Evolutionary conservation across 768 basidiomycete species (phyloP), one percentile per base, ranked within the genome.

Genomic region (Naganishia friedmannii): DNA sequence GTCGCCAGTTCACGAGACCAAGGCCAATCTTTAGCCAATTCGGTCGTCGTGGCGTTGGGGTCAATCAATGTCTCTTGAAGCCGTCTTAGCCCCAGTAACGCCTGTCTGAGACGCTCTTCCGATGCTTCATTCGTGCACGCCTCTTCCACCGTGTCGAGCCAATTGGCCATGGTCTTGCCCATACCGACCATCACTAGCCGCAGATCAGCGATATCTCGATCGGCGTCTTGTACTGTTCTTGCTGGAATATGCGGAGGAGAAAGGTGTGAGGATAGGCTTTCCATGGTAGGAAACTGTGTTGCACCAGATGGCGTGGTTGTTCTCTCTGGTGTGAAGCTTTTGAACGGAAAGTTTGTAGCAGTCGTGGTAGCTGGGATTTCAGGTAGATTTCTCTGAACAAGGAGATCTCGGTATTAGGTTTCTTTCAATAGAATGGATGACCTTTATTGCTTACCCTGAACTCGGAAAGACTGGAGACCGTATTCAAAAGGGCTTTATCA

Each of bases 311-410:
- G 67, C 9, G 48, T 63, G 7, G 26, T 12, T 9, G 32, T 15
- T 10, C 39, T 9, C 19, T 69, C 68, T 21, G 70, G 53, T 0
- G 67, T 68, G 46, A 65, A 72, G 19, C 57, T 72, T 13, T 67
- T 45, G 46, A 72, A 80, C 3, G 78, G 74, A 48, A 79, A 84
- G 1, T 87, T 85, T 6, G 89, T 82, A 26, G 87, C 87, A 42
- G 86, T 85, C 15, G 93, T 83, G 15, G 88, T 87, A 10, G 86
- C 85, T 13, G 89, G 84, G n/a, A 93, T 76, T 73, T 95, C 93
- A 1, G 93, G 92, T 15, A 95, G 86, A 78, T 92, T 94, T 67
- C 87, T 88, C 91, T 92, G 72, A n/a, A n/a, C 23, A 51, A 3
- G 65, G 71, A 56, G 19, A 32, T 34, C n/a, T 63, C 42, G 15